Percentiles rank a stretch among this genome's conserved stretches.
phyloP scores from a whole-genome alignment of 2,329 filamentous ascomycete genomes.

The Metarhizium brunneum region DNA sequence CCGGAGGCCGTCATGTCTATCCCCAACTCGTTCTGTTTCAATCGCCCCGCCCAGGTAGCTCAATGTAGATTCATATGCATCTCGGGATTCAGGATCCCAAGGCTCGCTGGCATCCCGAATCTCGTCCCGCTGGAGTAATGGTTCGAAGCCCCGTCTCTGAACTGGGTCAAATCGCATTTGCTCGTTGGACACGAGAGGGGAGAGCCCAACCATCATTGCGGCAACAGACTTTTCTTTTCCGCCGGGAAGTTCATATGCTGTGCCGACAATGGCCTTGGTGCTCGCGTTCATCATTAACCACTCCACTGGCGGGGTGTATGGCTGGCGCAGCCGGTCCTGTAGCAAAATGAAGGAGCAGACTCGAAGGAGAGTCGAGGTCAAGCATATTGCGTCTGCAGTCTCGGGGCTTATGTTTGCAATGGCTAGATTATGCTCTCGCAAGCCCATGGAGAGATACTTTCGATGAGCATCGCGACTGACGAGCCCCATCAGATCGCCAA shows the following conservation, averaged over 20 bases:
- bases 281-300: constrained; percentile 12
- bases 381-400: constrained; percentile 8
- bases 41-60: constrained; percentile 10
- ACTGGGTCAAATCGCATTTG: constrained; percentile 5
- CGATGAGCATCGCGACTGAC: constrained; percentile 8
- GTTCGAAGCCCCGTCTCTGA: constrained; percentile 7
- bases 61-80: constrained; percentile 11
- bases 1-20: constrained; percentile 2
- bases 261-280: constrained; percentile 5
- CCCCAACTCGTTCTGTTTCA: not conserved
- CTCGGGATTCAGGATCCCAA: constrained; percentile 10
- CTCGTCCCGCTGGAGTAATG: constrained; percentile 2
- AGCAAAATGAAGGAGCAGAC: constrained; percentile 11
- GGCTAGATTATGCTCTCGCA: constrained; percentile 10
- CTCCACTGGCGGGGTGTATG: constrained; percentile 10
- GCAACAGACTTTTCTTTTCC: constrained; percentile 4
- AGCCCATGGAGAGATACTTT: constrained; percentile 9
- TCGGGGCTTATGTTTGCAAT: constrained; percentile 4
- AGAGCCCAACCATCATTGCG: constrained; percentile 5
- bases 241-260: constrained; percentile 4
- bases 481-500: constrained; percentile 4
- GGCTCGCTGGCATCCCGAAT: constrained; percentile 8
- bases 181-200: constrained; percentile 8
- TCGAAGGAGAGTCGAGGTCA: constrained; percentile 10
- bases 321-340: constrained; percentile 7